Conservation (phyloP, 805 yeast genomes). For the Candida succiphila region DNA sequence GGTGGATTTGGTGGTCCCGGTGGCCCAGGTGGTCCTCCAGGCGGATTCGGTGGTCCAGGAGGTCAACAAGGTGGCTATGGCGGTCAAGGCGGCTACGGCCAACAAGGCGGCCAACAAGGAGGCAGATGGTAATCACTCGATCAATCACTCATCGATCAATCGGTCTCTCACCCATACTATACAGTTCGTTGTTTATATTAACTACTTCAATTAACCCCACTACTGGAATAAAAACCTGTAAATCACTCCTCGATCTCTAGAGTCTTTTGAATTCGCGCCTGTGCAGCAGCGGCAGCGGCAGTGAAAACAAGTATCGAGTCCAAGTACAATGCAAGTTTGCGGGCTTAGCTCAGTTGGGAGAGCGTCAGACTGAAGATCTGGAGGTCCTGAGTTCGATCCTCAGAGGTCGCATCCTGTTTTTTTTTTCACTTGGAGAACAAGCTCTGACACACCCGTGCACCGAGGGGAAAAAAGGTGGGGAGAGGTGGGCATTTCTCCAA, state of each 20-base stretch:
- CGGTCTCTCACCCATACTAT: too few relatives aligned
- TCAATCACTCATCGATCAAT: background rate
- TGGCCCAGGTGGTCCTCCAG: constrained; percentile 6
- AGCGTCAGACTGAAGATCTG: constrained; percentile 8
- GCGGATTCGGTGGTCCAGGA: constrained; percentile 4
- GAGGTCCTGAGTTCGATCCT: constrained; percentile 7
- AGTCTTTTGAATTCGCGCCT: too few relatives aligned
- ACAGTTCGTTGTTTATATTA: too few relatives aligned
- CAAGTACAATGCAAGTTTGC: background rate
- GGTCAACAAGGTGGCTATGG: constrained; percentile 9
- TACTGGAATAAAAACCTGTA: too few relatives aligned
- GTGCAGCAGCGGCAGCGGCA: too few relatives aligned
- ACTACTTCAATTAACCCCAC: too few relatives aligned
- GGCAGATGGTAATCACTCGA: constrained; percentile 1
- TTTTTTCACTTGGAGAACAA: too few relatives aligned
- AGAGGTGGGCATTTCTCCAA: too few relatives aligned
- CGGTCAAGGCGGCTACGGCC: constrained; percentile 10
- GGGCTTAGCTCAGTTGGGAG: constrained; percentile 8
- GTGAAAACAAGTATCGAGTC: too few relatives aligned
- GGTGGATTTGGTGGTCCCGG: constrained; percentile 2
- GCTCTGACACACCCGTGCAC: too few relatives aligned
- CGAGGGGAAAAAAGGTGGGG: too few relatives aligned
- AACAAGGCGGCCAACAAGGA: background rate
- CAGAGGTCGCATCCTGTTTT: constrained; percentile 4
- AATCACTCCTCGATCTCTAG: too few relatives aligned